A percentile compares a stretch with the other conserved stretches of the same genome.
phyloP scores from a whole-genome alignment of 163 green algal genomes.

The Prototheca wickerhamii region DNA sequence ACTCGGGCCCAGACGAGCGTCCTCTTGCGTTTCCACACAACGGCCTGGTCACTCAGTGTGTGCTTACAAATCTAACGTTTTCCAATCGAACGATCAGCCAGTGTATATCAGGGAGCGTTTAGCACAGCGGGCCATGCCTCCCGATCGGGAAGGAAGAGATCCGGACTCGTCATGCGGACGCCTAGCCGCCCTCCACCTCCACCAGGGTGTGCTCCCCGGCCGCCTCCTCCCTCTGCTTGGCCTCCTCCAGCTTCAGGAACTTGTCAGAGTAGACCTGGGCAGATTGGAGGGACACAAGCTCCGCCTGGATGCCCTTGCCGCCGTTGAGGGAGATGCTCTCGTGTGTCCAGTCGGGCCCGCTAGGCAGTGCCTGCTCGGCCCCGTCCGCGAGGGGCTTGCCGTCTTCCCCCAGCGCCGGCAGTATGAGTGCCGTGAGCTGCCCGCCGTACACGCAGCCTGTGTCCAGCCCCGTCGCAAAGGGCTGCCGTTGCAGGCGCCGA shows the following conservation, averaged over 20 bases:
- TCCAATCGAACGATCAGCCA: too few species aligned
- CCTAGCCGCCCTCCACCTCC: too few species aligned
- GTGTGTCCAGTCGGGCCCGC: not conserved
- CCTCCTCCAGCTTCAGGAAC: not conserved
- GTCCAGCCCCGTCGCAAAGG: conserved; percentile 55
- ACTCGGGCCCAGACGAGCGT: too few species aligned
- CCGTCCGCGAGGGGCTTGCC: not conserved
- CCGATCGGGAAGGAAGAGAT: too few species aligned
- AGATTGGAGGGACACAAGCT: not conserved
- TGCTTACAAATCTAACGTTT: too few species aligned
- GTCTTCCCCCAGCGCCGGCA: conserved; percentile 18
- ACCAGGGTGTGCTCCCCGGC: conserved; percentile 8
- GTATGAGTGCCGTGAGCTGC: conserved; percentile 46
- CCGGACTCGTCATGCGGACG: too few species aligned
- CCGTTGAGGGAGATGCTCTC: not conserved
- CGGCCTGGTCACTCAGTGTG: too few species aligned
- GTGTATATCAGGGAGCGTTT: too few species aligned
- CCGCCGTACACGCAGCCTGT: conserved; percentile 60
- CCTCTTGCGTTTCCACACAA: too few species aligned
- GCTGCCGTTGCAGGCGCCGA: conserved; percentile 40
- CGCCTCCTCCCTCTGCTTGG: not conserved
- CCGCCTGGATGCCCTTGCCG: not conserved
- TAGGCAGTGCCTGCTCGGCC: not conserved
- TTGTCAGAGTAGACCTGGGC: not conserved
- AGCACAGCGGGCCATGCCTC: too few species aligned